A percentile compares a stretch with the other conserved stretches of the same genome.
Evolutionary conservation across 371 early-diverging fungal genomes (phyloP).

Genomic region (Globomyces sp.): DNA sequence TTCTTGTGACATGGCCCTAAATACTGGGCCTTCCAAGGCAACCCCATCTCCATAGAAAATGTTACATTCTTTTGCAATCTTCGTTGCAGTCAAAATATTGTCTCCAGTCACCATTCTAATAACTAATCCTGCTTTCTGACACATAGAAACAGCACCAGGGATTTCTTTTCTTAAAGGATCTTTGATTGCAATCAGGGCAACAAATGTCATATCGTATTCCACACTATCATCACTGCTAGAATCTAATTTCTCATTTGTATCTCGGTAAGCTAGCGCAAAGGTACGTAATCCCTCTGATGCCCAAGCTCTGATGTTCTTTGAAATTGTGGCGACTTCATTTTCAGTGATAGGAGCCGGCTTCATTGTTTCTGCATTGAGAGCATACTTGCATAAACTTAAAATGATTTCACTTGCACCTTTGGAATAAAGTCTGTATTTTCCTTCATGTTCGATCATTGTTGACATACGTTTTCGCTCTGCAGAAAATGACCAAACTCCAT

Average conservation of each 20-base stretch:
- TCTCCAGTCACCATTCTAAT: slow-evolving; percentile 98
- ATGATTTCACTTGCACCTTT: slow-evolving; percentile 52
- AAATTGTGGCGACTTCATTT: slow-evolving; percentile 22
- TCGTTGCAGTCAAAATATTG: slow-evolving; percentile 88
- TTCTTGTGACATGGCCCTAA: slow-evolving; percentile 75
- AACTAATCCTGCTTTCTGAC: slow-evolving; percentile 87
- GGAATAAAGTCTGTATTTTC: slow-evolving; percentile 34
- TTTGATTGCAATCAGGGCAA: slow-evolving; percentile 90
- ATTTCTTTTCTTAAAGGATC: slow-evolving; percentile 93
- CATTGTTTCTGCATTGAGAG: slow-evolving; percentile 27
- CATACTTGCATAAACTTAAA: slow-evolving; percentile 38
- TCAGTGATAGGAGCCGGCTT: slow-evolving; percentile 23
- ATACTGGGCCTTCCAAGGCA: slow-evolving; percentile 87
- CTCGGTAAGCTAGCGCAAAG: slow-evolving; percentile 43
- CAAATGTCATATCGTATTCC: slow-evolving; percentile 62
- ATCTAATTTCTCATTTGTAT: slow-evolving; percentile 32
- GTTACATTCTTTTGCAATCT: slow-evolving; percentile 88
- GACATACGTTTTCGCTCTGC: slow-evolving; percentile 51
- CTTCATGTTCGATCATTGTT: slow-evolving; percentile 34
- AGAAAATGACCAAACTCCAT: slow-evolving; percentile 47
- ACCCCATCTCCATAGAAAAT: slow-evolving; percentile 78
- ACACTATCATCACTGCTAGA: slow-evolving; percentile 29
- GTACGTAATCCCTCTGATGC: slow-evolving; percentile 50
- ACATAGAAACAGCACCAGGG: slow-evolving; percentile 76
- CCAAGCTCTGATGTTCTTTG: slow-evolving; percentile 44